Conservation (phyloP, 179 eudicot species). For the Gypsophila paniculata region DNA sequence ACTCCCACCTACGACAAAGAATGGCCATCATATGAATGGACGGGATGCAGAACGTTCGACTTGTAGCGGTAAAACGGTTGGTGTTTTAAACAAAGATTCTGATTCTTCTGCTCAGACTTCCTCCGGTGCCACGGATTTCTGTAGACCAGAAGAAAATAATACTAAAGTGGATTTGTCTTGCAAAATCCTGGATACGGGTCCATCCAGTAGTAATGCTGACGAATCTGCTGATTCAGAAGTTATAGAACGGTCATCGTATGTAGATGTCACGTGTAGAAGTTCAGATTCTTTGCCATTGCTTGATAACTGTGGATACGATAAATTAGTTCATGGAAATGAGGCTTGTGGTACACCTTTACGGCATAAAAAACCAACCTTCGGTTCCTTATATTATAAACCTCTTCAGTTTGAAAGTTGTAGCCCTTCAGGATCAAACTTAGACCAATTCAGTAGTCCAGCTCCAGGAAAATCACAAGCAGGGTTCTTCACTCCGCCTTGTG, state of each 20-base stretch:
- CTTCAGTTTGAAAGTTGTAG: constrained; percentile 38
- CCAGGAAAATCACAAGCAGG: constrained; percentile 35
- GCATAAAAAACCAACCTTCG: constrained; percentile 32
- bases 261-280: constrained; percentile 26
- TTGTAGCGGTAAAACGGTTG: constrained; percentile 30
- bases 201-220: constrained; percentile 32
- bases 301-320: constrained; percentile 30
- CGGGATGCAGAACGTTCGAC: constrained; percentile 33
- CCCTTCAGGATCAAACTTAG: constrained; percentile 35
- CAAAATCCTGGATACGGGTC: constrained; percentile 28
- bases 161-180: constrained; percentile 36
- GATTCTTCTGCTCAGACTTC: constrained; percentile 60
- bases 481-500: constrained; percentile 70
- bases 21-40: constrained; percentile 28
- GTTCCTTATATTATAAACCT: constrained; percentile 58
- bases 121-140: constrained; percentile 45
- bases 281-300: constrained; percentile 23
- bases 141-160: constrained; percentile 39
- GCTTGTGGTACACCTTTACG: constrained; percentile 30
- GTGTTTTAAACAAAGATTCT: constrained; percentile 42
- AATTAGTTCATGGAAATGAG: constrained; percentile 30
- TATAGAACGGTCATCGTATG: constrained; percentile 30
- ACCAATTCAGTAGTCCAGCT: constrained; percentile 30
- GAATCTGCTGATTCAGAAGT: constrained; percentile 47
- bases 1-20: constrained; percentile 61